Conservation (phyloP, 805 yeast genomes). For the Candida fluviatilis region DNA sequence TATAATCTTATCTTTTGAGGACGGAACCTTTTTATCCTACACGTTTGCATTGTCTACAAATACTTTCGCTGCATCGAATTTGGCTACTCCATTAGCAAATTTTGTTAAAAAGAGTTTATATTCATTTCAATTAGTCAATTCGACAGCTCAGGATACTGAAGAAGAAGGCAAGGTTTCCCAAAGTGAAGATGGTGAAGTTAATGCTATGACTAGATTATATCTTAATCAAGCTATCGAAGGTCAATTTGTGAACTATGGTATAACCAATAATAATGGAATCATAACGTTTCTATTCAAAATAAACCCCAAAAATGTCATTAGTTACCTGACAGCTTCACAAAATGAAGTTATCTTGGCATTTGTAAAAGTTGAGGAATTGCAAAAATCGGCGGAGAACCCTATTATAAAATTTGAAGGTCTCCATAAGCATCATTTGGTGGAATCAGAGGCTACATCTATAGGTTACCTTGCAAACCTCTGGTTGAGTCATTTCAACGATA, state of each 20-base stretch:
- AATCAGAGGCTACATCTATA: slow-evolving; percentile 16
- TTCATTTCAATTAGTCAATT: slow-evolving; percentile 18
- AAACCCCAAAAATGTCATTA: slow-evolving; percentile 22
- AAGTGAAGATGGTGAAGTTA: slow-evolving; percentile 5
- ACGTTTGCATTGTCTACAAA: slow-evolving; percentile 5
- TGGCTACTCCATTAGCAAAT: slow-evolving; percentile 10
- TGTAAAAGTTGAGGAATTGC: slow-evolving; percentile 11
- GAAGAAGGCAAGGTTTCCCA: slow-evolving; percentile 9
- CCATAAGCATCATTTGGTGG: neutral
- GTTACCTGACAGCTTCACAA: slow-evolving; percentile 23
- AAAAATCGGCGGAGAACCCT: neutral
- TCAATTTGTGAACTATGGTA: slow-evolving; percentile 22
- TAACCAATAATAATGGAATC: slow-evolving; percentile 15
- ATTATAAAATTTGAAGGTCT: slow-evolving; percentile 3
- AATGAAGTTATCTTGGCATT: slow-evolving; percentile 23
- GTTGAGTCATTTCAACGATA: slow-evolving; percentile 14
- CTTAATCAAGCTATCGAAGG: slow-evolving; percentile 24
- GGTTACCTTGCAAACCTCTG: slow-evolving; percentile 19
- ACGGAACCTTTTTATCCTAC: slow-evolving; percentile 16
- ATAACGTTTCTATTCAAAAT: slow-evolving; percentile 20
- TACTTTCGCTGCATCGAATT: neutral
- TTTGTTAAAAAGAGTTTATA: slow-evolving; percentile 18
- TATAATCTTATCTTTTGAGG: slow-evolving; percentile 14
- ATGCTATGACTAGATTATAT: slow-evolving; percentile 9
- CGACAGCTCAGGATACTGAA: slow-evolving; percentile 11